These are phyloP conservation scores for Marasmius tenuissimus DNA, from an alignment of 1,284 basidiomycete genomes.

Conservation along the genomic window DNA sequence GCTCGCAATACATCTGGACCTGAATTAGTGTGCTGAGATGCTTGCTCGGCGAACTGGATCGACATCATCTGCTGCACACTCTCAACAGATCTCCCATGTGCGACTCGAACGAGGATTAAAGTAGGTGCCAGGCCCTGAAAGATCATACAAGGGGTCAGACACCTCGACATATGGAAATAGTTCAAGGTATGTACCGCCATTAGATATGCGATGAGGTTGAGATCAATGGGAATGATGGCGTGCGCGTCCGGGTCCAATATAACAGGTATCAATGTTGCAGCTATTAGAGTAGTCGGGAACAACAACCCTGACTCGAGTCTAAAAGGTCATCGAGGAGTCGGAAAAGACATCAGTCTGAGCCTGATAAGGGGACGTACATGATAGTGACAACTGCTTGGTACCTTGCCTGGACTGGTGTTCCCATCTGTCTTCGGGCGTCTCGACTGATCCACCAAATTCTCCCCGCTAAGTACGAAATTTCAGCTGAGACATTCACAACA, in stretches of 20 bases:
- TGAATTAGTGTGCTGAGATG: background rate
- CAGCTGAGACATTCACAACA: background rate
- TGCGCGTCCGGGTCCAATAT: background rate
- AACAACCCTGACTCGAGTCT: background rate
- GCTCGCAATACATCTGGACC: background rate
- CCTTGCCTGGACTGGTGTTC: background rate
- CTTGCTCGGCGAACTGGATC: background rate
- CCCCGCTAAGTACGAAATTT: background rate
- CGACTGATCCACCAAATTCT: background rate
- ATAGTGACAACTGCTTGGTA: background rate
- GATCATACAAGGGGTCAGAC: background rate
- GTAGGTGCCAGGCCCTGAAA: background rate
- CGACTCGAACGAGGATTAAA: background rate
- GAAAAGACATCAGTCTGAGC: too few species aligned
- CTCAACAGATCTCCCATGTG: background rate
- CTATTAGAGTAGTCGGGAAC: background rate
- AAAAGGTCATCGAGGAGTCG: background rate
- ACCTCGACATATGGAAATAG: background rate
- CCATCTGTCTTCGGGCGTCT: background rate
- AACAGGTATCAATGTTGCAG: background rate
- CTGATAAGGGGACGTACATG: background rate
- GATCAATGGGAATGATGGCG: background rate
- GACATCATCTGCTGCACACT: background rate
- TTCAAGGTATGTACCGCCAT: background rate
- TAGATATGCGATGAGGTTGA: background rate